Conservation (phyloP, 768 basidiomycete species). For the Candolleomyces efflorescens region DNA sequence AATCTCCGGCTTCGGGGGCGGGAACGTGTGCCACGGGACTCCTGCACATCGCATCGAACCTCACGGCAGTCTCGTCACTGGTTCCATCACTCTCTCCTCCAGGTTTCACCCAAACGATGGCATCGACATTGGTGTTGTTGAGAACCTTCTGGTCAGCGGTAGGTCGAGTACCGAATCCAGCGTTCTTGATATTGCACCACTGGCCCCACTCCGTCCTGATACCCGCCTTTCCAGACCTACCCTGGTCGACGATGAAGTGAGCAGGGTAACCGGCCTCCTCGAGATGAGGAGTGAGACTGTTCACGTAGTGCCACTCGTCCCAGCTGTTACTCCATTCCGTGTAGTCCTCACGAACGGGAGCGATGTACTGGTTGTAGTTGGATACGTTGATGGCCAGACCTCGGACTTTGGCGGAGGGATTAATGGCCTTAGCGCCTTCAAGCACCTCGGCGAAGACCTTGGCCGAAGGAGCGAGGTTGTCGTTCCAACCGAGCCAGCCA, state of each 20-base stretch:
- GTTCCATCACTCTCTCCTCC: conserved; percentile 39
- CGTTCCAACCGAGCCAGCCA: conserved; percentile 30
- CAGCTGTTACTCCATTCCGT: conserved; percentile 23
- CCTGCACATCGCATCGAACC: conserved; percentile 27
- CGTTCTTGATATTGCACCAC: conserved; percentile 29
- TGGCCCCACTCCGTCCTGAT: conserved; percentile 21
- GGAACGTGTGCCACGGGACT: conserved; percentile 22
- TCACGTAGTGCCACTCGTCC: conserved; percentile 28
- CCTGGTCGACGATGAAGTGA: conserved; percentile 35
- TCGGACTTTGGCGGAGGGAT: conserved; percentile 22
- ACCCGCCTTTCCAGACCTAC: conserved; percentile 23
- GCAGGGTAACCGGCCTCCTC: conserved; percentile 25
- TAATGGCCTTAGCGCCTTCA: conserved; percentile 20
- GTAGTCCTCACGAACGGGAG: conserved; percentile 18
- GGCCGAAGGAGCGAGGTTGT: conserved; percentile 26
- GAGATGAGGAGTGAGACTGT: conserved; percentile 25
- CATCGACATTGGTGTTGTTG: conserved; percentile 28
- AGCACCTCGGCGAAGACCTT: conserved; percentile 25
- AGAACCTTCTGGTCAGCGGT: conserved; percentile 19
- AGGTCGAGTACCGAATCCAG: conserved; percentile 22
- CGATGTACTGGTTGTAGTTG: conserved; percentile 30
- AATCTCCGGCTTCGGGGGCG: conserved; percentile 32
- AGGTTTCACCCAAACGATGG: conserved; percentile 39
- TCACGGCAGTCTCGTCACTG: conserved; percentile 24
- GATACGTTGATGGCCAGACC: conserved; percentile 29